Evolutionary conservation across 164 flowering plant genomes (phyloP).

Genomic region (Litsea cubeba): DNA sequence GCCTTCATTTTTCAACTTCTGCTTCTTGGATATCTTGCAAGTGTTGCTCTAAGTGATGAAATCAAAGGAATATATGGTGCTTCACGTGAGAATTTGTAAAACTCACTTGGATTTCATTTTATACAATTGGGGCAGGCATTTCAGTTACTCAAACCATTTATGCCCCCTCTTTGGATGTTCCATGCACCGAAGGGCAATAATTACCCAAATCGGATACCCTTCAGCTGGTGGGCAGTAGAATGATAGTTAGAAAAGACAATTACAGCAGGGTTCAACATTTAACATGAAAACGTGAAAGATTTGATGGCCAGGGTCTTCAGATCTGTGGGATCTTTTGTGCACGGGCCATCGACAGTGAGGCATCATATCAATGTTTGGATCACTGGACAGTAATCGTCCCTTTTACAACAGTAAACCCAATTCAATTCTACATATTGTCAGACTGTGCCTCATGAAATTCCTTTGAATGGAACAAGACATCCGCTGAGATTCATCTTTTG

Average conservation of each 20-base stretch:
- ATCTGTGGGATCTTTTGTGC: no score
- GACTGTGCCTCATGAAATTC: no score
- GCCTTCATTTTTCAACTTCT: no score
- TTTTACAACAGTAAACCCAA: no score
- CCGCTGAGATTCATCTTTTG: no score
- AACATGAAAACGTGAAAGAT: background rate
- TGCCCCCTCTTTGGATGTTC: background rate
- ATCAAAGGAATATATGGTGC: background rate
- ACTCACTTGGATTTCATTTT: background rate
- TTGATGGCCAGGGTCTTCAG: no score
- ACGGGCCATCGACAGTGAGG: no score
- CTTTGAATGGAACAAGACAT: no score
- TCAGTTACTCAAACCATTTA: background rate
- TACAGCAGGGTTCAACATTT: background rate
- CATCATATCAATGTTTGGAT: no score
- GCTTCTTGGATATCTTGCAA: background rate
- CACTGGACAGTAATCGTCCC: no score
- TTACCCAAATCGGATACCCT: background rate
- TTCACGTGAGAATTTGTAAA: background rate
- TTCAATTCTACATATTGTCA: no score
- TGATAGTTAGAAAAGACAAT: background rate
- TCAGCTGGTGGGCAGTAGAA: background rate
- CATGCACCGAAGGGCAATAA: background rate
- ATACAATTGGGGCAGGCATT: background rate
- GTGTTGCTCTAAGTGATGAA: background rate